Evolutionary conservation across 805 yeast species (phyloP).

Genomic region (Saturnispora serradocipensis): DNA sequence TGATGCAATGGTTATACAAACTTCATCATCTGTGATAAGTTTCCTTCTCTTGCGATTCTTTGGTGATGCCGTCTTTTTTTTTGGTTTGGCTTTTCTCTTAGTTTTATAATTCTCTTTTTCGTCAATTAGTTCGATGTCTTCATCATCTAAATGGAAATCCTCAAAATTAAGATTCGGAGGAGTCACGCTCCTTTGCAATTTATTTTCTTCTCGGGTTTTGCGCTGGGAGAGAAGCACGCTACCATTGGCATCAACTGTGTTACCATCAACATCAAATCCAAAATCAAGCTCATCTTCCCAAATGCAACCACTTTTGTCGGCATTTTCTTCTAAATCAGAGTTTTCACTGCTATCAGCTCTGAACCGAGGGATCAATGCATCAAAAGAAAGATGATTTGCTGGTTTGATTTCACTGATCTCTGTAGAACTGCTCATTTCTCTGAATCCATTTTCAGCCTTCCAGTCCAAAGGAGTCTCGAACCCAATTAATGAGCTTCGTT

Average conservation of each 20-base stretch:
- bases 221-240: background rate
- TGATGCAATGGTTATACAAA: conserved; percentile 10
- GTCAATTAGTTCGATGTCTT: background rate
- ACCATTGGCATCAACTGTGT: conserved; percentile 5
- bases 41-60: conserved; percentile 7
- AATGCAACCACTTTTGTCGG: background rate
- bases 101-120: background rate
- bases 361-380: background rate
- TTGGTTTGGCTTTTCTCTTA: background rate
- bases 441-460: conserved; percentile 1
- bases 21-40: conserved; percentile 12
- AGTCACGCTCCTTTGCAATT: background rate
- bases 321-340: background rate
- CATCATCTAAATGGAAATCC: background rate
- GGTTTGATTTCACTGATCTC: background rate
- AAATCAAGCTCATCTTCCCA: conserved; percentile 12
- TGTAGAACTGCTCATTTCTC: conserved; percentile 2
- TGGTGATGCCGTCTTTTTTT: background rate
- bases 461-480: background rate
- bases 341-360: background rate
- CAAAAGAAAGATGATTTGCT: background rate
- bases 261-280: conserved; percentile 15
- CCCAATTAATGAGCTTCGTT: background rate
- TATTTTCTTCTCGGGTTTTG: background rate
- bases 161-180: background rate